Evolutionary conservation across 441 rosid genomes (phyloP), one percentile per base, ranked within the genome.

Genomic region (Adansonia gregorii): DNA sequence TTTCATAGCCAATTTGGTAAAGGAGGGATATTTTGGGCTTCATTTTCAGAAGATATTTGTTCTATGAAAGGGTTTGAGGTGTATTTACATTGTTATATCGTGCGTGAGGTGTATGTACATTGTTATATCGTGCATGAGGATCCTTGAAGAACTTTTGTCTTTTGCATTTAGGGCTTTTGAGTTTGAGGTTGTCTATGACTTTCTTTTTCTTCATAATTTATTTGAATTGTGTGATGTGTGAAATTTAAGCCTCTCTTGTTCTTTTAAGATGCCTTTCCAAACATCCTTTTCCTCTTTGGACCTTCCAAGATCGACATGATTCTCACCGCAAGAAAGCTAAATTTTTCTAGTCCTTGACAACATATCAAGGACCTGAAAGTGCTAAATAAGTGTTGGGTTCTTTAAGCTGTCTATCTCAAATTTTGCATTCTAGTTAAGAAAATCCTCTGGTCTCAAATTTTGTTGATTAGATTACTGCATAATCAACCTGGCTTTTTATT

Each of bases 401-500:
- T 35, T 54, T 8, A 55, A 70, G 11, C 20, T 7, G 61, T 24
- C 7, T 27, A 8, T 48, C 41, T 48, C 59, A 6, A 15, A 4
- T 49, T 12, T 70, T 68, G 1, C 24, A 22, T 63, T 63, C 19
- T 46, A 4, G 61, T 35, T 56, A 41, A 39, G 17, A 52, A 27
- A 31, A 6, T 12, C 72, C 14, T 60, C 24, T 55, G 3, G 6
- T 3, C 6, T 22, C 3, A 0, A 27, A 8, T 39, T 66, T 17
- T n/a, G 7, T 7, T 70, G 39, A 24, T 14, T 31, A 15, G 5
- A 8, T 20, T 24, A 48, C 20, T 63, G 39, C 58, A 39, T 48
- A 45, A 46, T 74, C n/a, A 31, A 14, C 56, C 39, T 3, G 20
- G 20, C 48, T 78, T 73, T 45, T 41, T 20, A 27, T 24, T 78